Base-by-base conservation (phyloP, 306 rosid species). In the Pyrus pyrifolia region DNA sequence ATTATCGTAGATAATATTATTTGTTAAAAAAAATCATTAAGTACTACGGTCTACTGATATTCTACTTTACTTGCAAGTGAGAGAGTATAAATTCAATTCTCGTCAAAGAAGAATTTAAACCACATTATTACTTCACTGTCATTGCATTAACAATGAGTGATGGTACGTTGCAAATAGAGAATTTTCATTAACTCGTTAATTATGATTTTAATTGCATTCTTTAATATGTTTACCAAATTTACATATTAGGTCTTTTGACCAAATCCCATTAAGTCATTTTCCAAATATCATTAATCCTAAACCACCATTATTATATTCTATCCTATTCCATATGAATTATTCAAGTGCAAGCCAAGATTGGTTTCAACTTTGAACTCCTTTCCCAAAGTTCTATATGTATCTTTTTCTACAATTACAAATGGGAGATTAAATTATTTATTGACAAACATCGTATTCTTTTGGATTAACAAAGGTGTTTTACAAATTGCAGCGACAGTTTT, bases 61-160 rank as follows among this genome's bases (percentile, higher is more conserved):
- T 35, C 40, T 35, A 35, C 2, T 35, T 35, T 35, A 35, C 40
- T 35, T 35, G 2, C 8, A 35, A 35, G 2, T 6, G 40, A 35
- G 8, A 35, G 2, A 35, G 1, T 35, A 1, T 6, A 35, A 6
- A 0, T 35, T 35, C 0, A 35, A 35, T 1, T 35, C 0, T 0
- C 0, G 6, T 1, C 2, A 35, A 35, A 33, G 0, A 33, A 5
- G 1, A 33, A 33, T 33, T 33, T 1, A 1, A 33, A 33, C 7
- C 0, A 33, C 0, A 33, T 5, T 33, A 33, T 33, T 33, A 5
- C 1, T 33, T 33, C 0, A 0, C 1, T 5, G 6, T 33, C 38
- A 33, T 18, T 29, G 67, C 67, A 29, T 62, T n/a, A 52, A 55
- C 2, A n/a, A 18, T 29, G 76, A 49, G 19, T 4, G 53, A 49